Conservation (phyloP, 2,329 filamentous ascomycete species). For the Herpotrichia juniperi region DNA sequence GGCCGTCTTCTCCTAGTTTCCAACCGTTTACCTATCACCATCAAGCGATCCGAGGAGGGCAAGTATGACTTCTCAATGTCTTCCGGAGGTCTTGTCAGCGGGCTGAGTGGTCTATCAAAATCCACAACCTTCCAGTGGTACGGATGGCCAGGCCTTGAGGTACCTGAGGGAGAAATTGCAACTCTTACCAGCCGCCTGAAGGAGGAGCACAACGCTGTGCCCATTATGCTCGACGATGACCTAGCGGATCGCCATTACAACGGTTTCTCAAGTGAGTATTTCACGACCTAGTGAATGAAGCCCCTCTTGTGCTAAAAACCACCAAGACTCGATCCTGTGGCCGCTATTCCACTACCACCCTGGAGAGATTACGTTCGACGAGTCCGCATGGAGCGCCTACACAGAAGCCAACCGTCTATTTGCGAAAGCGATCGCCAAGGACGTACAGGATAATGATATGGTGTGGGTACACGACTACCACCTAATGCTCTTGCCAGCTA, state of each 20-base stretch:
- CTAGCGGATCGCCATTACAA: conserved; percentile 97
- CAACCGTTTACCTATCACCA: conserved; percentile 94
- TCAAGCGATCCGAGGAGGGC: conserved; percentile 90
- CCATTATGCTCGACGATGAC: conserved; percentile 92
- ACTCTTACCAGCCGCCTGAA: conserved; percentile 78
- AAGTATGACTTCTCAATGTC: conserved; percentile 96
- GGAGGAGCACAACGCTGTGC: conserved; percentile 86
- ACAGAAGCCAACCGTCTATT: conserved; percentile 92
- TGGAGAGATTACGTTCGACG: conserved; percentile 97
- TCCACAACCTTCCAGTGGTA: conserved; percentile 98
- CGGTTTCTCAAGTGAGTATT: conserved; percentile 84
- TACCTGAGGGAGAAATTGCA: conserved; percentile 81
- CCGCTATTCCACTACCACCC: conserved; percentile 98
- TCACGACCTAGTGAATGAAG: neutral
- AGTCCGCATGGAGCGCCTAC: conserved; percentile 92
- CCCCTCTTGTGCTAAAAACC: conserved; percentile 10
- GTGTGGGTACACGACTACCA: conserved; percentile 99
- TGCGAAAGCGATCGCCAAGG: conserved; percentile 82
- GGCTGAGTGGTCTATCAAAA: conserved; percentile 88
- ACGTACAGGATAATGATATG: conserved; percentile 90
- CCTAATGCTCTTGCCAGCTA: conserved; percentile 92
- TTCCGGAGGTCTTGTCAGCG: conserved; percentile 92
- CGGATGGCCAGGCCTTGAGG: conserved; percentile 93
- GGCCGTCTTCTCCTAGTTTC: conserved; percentile 81
- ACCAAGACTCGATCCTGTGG: conserved; percentile 91